Percentiles rank a stretch among this genome's conserved stretches.
Conservation (phyloP, 495 filamentous ascomycete species). For the Physcia stellaris region DNA sequence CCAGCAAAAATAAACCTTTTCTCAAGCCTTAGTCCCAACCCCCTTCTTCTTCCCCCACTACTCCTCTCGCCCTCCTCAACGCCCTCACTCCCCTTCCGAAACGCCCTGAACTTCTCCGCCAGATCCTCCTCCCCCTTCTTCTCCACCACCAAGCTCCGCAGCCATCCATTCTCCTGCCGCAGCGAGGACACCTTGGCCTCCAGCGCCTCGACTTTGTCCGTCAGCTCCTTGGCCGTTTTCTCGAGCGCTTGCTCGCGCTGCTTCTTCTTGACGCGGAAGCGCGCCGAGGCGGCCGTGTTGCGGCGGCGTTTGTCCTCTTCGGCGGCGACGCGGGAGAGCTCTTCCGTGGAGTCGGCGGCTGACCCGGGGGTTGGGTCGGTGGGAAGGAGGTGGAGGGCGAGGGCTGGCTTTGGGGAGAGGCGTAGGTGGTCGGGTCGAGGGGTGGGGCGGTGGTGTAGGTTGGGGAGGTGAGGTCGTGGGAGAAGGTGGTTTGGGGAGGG, state of each 20-base stretch:
- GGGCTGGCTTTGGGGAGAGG: conserved; percentile 2
- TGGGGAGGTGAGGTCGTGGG: conserved; percentile 1
- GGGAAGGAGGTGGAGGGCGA: conserved; percentile 1
- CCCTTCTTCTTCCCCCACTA: conserved; percentile 5
- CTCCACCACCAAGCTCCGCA: conserved; percentile 86
- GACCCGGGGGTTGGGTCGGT: not conserved
- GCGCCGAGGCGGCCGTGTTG: conserved; percentile 87
- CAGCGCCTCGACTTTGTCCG: conserved; percentile 63
- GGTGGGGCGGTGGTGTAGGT: conserved; percentile 2
- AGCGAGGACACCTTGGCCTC: conserved; percentile 74
- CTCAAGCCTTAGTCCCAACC: conserved; percentile 4
- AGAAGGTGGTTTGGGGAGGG: not conserved
- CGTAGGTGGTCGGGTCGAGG: not conserved
- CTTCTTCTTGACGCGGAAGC: conserved; percentile 99
- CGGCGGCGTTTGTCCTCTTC: conserved; percentile 96
- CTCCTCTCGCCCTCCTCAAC: not conserved
- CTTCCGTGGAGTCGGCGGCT: conserved; percentile 26
- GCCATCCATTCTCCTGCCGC: conserved; percentile 93
- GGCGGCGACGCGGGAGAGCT: conserved; percentile 56
- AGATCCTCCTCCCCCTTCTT: conserved; percentile 49
- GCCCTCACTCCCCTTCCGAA: not conserved
- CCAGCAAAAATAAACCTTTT: not conserved
- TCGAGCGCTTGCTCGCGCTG: conserved; percentile 91
- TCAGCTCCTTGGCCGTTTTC: conserved; percentile 77
- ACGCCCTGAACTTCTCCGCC: conserved; percentile 17